Evolutionary conservation across 1,284 basidiomycete genomes (phyloP).

Genomic region (Cutaneotrichosporon spelunceum): DNA sequence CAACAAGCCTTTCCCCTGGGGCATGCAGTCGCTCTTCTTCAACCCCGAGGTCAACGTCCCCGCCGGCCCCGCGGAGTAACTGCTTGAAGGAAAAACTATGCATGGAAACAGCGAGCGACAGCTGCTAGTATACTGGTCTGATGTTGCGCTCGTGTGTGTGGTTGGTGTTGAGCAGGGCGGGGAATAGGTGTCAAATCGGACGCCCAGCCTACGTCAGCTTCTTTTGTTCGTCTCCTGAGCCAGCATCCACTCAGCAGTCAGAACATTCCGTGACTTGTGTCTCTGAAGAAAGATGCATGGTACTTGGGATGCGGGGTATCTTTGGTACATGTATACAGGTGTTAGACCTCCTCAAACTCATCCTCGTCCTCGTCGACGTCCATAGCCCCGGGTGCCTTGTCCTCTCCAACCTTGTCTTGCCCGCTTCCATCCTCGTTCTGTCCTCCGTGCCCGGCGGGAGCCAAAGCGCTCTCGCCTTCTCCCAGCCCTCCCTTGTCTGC

Average conservation of each 20-base stretch:
- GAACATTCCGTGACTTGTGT: background rate
- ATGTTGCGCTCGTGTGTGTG: background rate
- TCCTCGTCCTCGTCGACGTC: conserved; percentile 31
- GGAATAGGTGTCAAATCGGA: background rate
- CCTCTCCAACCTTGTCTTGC: background rate
- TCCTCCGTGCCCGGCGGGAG: background rate
- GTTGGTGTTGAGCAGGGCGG: background rate
- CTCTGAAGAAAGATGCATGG: background rate
- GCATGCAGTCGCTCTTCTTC: conserved; percentile 49
- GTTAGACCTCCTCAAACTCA: conserved; percentile 33
- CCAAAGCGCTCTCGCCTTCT: background rate
- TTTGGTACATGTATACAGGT: background rate
- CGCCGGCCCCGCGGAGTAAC: conserved; percentile 15
- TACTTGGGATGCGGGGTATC: background rate
- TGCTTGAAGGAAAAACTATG: conserved; percentile 12
- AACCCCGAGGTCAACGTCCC: conserved; percentile 33
- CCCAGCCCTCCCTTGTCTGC: background rate
- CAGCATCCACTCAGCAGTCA: too few species aligned
- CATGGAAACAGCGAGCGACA: conserved; percentile 17
- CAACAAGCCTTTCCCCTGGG: conserved; percentile 45
- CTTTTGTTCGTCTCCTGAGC: background rate
- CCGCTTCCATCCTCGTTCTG: background rate
- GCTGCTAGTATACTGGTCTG: background rate
- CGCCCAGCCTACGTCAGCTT: background rate
- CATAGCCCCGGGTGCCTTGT: conserved; percentile 11